A percentile compares a stretch with the other conserved stretches of the same genome.
Conservation (phyloP, 768 basidiomycete genomes). For the Rhizopogon vinicolor region DNA sequence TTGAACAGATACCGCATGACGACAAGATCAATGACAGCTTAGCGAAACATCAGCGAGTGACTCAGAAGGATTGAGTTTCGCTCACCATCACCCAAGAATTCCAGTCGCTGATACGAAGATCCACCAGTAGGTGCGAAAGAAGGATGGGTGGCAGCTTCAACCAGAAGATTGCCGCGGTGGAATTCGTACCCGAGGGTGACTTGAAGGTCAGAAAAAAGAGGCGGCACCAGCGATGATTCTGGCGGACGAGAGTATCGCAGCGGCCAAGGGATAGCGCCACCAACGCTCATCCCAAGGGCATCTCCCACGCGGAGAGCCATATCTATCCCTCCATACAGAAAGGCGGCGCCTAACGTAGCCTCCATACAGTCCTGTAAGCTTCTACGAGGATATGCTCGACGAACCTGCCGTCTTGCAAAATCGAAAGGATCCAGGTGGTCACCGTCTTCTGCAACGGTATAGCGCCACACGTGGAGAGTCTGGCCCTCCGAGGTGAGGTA, state of each 20-base stretch:
- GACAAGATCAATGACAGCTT: conserved; percentile 69
- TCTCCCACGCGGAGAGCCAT: conserved; percentile 64
- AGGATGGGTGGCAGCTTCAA: conserved; percentile 85
- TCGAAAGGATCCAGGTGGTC: conserved; percentile 27
- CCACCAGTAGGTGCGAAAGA: conserved; percentile 54
- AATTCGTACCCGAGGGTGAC: conserved; percentile 68
- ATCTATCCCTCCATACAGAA: conserved; percentile 64
- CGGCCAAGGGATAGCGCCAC: conserved; percentile 66
- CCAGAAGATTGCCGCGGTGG: conserved; percentile 51
- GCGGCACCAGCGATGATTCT: conserved; percentile 31
- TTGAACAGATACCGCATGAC: conserved; percentile 68
- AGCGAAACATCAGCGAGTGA: conserved; percentile 6
- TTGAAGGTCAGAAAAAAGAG: conserved; percentile 54
- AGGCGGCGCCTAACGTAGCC: conserved; percentile 75
- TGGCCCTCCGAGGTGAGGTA: conserved; percentile 60
- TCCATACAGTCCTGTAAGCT: conserved; percentile 89
- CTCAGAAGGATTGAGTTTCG: conserved; percentile 1
- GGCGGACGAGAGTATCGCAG: conserved; percentile 43
- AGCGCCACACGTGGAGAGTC: conserved; percentile 56
- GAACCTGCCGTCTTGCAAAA: conserved; percentile 26
- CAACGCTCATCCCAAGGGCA: conserved; percentile 65
- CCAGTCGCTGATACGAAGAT: conserved; percentile 78
- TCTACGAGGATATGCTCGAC: conserved; percentile 54
- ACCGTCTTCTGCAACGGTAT: conserved; percentile 35
- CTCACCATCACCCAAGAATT: conserved; percentile 88